Evolutionary conservation across 2,329 filamentous ascomycete genomes (phyloP), one percentile per base, ranked within the genome.

Genomic region (Ophidiomyces ophidiicola): DNA sequence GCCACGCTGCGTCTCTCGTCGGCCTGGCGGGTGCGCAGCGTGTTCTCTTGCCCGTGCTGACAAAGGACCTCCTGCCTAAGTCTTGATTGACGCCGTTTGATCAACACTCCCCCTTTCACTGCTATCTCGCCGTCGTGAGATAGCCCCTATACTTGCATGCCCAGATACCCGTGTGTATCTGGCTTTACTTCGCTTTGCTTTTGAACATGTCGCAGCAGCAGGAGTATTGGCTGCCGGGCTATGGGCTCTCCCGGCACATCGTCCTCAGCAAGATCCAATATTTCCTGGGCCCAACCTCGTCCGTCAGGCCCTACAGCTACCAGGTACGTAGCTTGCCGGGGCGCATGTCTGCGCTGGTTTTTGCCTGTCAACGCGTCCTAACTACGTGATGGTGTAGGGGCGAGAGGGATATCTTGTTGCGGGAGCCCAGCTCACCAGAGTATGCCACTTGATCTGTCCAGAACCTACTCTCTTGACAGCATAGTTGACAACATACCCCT

Each of bases 211-310:
- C 60, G 18, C 57, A 51, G 40, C 50, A 53, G 31, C 57, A 63
- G 42, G 59, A 66, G 47, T 69, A 69, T 49, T 69, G 65, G 59
- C 55, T 69, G 30, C 64, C 66, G 21, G 66, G 66, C 33, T 68
- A 63, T 44, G 59, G 60, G 11, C 60, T 69, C n/a, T 68, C 64
- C 30, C 60, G 66, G 28, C 64, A 68, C 42, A 61, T 69, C 40
- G 63, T 69, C 31, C 54, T 69, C 32, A 61, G 62, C 29, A 62
- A 68, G 33, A 64, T 68, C 34, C 64, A 67, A 42, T 67, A 62
- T 45, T 66, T 67, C 44, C 58, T 69, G 18, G 66, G 66, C 7
- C 66, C 65, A 28, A 59, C 59, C 41, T 63, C 65, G 39, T 62
- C 62, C 6, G 64, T 62, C 24, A 55, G 66, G 43, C 66, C 66